Evolutionary conservation across 2,329 filamentous ascomycete genomes (phyloP), one percentile per base, ranked within the genome.

Genomic region (Karstenula rhodostoma): DNA sequence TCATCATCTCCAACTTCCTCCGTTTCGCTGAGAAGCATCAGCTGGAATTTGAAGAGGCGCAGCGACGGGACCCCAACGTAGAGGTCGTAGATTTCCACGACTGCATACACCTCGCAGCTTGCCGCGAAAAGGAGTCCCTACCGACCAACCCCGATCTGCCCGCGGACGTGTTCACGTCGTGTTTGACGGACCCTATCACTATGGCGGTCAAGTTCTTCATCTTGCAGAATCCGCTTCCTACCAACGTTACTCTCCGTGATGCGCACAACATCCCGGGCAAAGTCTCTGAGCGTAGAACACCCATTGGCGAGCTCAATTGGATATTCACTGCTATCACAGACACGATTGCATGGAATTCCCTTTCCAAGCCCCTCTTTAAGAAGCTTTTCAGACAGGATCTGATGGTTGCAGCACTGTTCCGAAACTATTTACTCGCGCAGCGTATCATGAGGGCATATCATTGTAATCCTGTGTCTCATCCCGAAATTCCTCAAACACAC

Each of bases 271-370:
- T 99, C 19, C 94, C 94, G 2, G 95, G 95, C 35, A 89, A 93
- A 63, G 86, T 98, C 44, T 94, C 97, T 73, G 95, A 99, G 79
- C 87, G 95, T 61, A 86, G 95, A 73, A 98, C 95, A 52, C 95
- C 95, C 9, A 85, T 99, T 35, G 95, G 95, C 63, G 95, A 99
- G 80, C 83, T 99, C 15, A 99, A 99, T 73, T 99, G 95, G 95
- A 99, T 99, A 37, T 98, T 99, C 74, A 99, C 95, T 0, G 95
- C 95, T 57, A 98, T 99, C 66, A 99, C 95, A 0, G 95, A 99
- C 76, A 98, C 94, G 1, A 99, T 99, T 71, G 95, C 95, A 0
- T 99, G 95, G 95, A 98, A 96, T 33, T 96, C 93, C 5, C 82
- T 99, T 4, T 92, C 94, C 3, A 90, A 94, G 48, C 88, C 93